These are phyloP conservation scores for Candida railenensis DNA, from an alignment of 805 yeast genomes.

Conservation along the genomic window DNA sequence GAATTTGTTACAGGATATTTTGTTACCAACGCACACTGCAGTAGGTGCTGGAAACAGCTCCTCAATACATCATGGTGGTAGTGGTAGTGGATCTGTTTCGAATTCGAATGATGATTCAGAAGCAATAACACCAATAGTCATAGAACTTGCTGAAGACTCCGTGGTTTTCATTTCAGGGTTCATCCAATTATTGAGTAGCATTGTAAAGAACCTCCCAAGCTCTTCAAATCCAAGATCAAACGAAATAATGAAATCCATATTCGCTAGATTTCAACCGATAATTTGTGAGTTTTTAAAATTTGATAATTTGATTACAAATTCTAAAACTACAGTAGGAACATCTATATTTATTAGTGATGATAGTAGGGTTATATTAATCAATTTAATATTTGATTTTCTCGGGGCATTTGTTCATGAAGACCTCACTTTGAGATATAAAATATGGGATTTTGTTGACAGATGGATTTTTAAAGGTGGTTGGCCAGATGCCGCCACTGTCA, in stretches of 20 bases:
- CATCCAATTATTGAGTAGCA: slow-evolving; percentile 54
- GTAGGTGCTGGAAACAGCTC: slow-evolving; percentile 9
- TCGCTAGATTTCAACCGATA: slow-evolving; percentile 33
- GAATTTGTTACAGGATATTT: slow-evolving; percentile 35
- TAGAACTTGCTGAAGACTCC: slow-evolving; percentile 78
- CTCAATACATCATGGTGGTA: neutral
- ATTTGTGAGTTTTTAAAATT: slow-evolving; percentile 35
- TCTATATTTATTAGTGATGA: slow-evolving; percentile 29
- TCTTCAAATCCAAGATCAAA: slow-evolving; percentile 20
- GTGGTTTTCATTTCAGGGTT: slow-evolving; percentile 72
- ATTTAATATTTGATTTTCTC: slow-evolving; percentile 50
- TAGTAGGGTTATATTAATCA: slow-evolving; percentile 33
- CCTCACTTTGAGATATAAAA: slow-evolving; percentile 36
- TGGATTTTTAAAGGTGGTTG: slow-evolving; percentile 54
- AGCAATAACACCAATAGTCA: slow-evolving; percentile 27
- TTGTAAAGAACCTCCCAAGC: slow-evolving; percentile 26
- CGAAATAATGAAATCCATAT: slow-evolving; percentile 26
- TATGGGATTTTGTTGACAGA: slow-evolving; percentile 71
- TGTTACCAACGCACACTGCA: slow-evolving; percentile 16
- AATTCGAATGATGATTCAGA: slow-evolving; percentile 12
- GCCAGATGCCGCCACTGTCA: slow-evolving; percentile 11
- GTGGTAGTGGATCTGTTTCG: neutral
- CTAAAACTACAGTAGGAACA: slow-evolving; percentile 17
- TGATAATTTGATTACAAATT: slow-evolving; percentile 32
- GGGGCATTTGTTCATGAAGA: slow-evolving; percentile 48